Evolutionary conservation across 225 moss, liverwort and hornwort genomes (phyloP), one percentile per base, ranked within the genome.

Genomic region (Polytrichum commune): DNA sequence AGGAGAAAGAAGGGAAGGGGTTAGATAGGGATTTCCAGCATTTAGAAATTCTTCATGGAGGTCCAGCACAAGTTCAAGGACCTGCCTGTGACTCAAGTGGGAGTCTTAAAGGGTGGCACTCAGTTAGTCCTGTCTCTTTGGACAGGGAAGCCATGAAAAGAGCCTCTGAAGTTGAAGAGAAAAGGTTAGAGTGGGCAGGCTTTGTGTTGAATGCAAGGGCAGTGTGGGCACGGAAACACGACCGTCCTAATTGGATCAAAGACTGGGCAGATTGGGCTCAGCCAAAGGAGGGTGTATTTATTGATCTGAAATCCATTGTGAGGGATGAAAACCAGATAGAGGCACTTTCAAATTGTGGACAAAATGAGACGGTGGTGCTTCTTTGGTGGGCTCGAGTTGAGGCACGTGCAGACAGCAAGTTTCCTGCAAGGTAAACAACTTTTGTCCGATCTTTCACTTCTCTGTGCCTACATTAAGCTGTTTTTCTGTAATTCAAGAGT

Each of bases 311-410:
- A 55, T 78, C 80, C 63, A 83, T 94, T 62, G 76, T 90, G 27
- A 84, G 73, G 64, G 90, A 92, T 75, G 90, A 90, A 55, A 69
- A 57, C 18, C 54, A 62, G 9, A 81, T 92, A 77, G 92, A 97
- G 73, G 70, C 85, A 1, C 80, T 97, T 22, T 77, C 77, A 25
- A 69, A 77, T 56, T 84, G 81, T 66, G 89, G 85, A 65, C 75
- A 73, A 6, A 68, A 81, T 54, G 62, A 58, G 7, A 16, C 13
- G 13, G 76, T 90, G 67, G 77, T 94, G 71, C 75, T 78, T 27
- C 75, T 88, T 32, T 97, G 97, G 97, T 97, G 94, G 94, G 79
- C 83, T 54, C 94, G 94, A 29, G 66, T 84, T 55, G 97, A 97
- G 70, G 91, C 85, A n/a, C 89, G 86, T 28, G 64, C 89, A 24